These are phyloP conservation scores for Solanum sparsipilum DNA, from an alignment of 257 asterid species.

Conservation along the genomic window DNA sequence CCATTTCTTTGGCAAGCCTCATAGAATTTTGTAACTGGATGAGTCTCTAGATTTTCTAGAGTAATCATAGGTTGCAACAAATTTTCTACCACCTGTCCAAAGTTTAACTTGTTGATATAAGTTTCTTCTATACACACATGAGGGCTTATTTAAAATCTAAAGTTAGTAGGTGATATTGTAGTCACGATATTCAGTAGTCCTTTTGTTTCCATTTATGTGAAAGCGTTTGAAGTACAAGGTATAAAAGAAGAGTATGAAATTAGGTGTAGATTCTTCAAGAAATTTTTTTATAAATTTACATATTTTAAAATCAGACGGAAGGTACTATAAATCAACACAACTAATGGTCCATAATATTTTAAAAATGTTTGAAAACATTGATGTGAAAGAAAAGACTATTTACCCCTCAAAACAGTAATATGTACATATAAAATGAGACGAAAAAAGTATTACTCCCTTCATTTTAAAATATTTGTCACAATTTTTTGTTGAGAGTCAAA, in stretches of 20 bases:
- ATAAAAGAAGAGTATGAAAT: not conserved
- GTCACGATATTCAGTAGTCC: not conserved
- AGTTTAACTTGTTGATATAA: not conserved
- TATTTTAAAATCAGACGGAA: not conserved
- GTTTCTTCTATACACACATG: not conserved
- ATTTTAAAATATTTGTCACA: too few relatives aligned
- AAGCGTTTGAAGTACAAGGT: not conserved
- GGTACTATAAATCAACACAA: not conserved
- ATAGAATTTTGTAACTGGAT: constrained; percentile 28
- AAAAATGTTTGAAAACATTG: not conserved
- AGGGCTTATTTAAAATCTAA: not conserved
- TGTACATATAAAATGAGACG: not conserved
- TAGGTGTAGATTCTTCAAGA: not conserved
- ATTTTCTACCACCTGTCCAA: constrained; percentile 16
- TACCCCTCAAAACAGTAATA: not conserved
- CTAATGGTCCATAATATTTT: not conserved
- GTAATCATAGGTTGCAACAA: constrained; percentile 34
- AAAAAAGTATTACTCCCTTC: not conserved
- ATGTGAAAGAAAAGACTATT: not conserved
- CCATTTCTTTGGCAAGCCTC: constrained; percentile 34
- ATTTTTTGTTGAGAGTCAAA: not conserved
- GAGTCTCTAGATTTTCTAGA: constrained; percentile 14
- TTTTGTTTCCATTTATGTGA: not conserved
- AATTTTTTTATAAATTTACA: not conserved
- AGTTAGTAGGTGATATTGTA: not conserved